Evolutionary conservation across 768 basidiomycete genomes (phyloP).

Genomic region (Pulveroboletus sp.): DNA sequence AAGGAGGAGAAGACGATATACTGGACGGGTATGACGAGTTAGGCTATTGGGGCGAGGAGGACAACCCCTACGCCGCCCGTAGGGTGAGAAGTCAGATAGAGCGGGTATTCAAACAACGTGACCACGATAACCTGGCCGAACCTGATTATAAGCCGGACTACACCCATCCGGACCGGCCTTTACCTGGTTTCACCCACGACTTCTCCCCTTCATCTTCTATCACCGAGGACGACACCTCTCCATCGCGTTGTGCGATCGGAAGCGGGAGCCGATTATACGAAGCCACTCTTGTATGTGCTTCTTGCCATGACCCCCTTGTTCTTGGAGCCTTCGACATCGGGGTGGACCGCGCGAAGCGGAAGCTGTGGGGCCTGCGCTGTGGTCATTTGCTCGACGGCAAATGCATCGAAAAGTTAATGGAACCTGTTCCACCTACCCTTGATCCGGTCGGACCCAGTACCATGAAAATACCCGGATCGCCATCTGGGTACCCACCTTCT

Average conservation of each 20-base stretch:
- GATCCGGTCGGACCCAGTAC: conserved; percentile 8
- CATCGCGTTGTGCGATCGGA: conserved; percentile 18
- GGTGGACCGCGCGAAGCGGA: conserved; percentile 42
- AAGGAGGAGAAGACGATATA: conserved; percentile 8
- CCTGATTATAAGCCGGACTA: conserved; percentile 53
- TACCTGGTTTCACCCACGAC: conserved; percentile 65
- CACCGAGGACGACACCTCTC: conserved; percentile 43
- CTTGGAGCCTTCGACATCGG: conserved; percentile 48
- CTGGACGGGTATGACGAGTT: conserved; percentile 18
- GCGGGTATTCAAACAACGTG: conserved; percentile 21
- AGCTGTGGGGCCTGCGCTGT: conserved; percentile 70
- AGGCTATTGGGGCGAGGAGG: conserved; percentile 15
- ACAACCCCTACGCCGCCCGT: conserved; percentile 5
- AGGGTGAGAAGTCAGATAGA: conserved; percentile 22
- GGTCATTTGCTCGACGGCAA: conserved; percentile 79
- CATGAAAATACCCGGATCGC: conserved; percentile 13
- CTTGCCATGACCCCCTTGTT: conserved; percentile 61
- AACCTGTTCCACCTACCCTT: conserved; percentile 31
- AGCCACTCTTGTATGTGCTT: conserved; percentile 59
- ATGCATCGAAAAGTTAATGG: conserved; percentile 58
- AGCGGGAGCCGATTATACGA: conserved; percentile 29
- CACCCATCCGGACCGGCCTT: conserved; percentile 56
- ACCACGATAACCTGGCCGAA: conserved; percentile 16
- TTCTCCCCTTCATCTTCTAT: conserved; percentile 45
- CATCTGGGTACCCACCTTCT: background rate